A percentile compares a stretch with the other conserved stretches of the same genome.
Evolutionary conservation across 345 rosid genomes (phyloP).

Genomic region (Pistacia integerrima): DNA sequence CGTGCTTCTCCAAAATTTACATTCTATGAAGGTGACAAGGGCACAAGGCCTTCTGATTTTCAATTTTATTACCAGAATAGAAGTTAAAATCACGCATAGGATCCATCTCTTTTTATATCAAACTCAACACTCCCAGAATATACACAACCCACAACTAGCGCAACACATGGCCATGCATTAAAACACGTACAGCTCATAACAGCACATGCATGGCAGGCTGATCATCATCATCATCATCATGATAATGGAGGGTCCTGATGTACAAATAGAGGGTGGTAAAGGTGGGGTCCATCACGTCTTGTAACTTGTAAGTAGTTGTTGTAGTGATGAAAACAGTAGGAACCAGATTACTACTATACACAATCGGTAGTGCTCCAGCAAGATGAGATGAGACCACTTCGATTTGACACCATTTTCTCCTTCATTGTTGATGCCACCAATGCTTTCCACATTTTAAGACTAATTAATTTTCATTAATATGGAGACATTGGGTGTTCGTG

Average conservation of each 20-base stretch:
- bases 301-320: neutral
- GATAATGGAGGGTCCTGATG: conserved; percentile 13
- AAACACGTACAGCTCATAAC: no score
- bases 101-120: no score
- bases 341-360: neutral
- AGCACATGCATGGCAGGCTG: neutral
- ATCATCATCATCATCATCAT: neutral
- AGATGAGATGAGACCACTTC: conserved; percentile 15
- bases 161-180: no score
- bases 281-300: conserved; percentile 2
- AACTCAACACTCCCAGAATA: no score
- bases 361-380: neutral
- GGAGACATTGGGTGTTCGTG: no score
- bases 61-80: no score
- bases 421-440: neutral
- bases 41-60: no score
- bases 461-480: no score
- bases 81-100: no score
- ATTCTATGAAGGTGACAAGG: no score
- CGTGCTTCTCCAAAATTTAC: no score
- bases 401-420: conserved; percentile 24
- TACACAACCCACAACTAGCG: no score
- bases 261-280: conserved; percentile 12
- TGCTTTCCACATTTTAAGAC: neutral
- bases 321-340: conserved; percentile 3